Evolutionary conservation across 257 asterid genomes (phyloP).

Genomic region (Echites panduratus): DNA sequence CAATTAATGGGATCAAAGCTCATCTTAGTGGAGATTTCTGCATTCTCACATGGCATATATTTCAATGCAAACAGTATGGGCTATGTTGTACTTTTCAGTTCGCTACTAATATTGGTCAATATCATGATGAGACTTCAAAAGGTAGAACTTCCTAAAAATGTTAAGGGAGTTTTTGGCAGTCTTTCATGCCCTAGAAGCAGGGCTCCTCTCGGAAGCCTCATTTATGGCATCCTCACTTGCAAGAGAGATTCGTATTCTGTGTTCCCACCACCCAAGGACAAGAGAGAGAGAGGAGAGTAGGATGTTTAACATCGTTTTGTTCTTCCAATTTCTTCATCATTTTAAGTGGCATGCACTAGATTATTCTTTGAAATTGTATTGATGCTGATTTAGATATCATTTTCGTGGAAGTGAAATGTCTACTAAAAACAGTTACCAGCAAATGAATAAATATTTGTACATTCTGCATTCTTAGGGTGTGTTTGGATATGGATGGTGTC

Average conservation of each 20-base stretch:
- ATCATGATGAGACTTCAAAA: not conserved
- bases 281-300: no score
- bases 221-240: no score
- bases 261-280: no score
- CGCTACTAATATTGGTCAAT: not conserved
- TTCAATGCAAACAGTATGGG: not conserved
- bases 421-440: not conserved
- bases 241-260: no score
- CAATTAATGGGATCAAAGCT: not conserved
- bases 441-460: not conserved
- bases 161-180: no score
- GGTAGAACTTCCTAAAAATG: not conserved
- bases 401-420: not conserved
- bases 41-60: not conserved
- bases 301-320: not conserved
- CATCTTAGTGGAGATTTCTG: not conserved
- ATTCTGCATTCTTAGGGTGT: no score
- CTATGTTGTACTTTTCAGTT: not conserved
- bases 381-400: not conserved
- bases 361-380: not conserved
- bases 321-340: not conserved
- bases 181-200: no score
- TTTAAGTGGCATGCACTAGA: not conserved
- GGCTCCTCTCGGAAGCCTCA: no score
- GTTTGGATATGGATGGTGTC: no score